A percentile compares a stretch with the other conserved stretches of the same genome.
phyloP scores from a whole-genome alignment of 2,329 filamentous ascomycete species.

The Trichophyton mentagrophytes region DNA sequence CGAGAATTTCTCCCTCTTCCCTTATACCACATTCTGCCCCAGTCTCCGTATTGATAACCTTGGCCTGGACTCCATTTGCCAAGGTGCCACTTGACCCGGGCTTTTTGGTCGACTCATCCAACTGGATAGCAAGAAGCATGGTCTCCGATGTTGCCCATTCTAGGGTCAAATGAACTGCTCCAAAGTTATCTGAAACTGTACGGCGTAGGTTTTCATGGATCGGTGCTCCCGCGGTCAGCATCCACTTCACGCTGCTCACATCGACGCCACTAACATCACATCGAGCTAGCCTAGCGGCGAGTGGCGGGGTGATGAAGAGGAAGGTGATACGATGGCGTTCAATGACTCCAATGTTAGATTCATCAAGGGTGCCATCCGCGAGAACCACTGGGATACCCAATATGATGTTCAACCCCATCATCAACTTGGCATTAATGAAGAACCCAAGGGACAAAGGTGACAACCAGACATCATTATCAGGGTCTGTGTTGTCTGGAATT shows the following conservation, averaged over 20 bases:
- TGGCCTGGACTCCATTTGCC: conserved; percentile 3
- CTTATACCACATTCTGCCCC: conserved; percentile 12
- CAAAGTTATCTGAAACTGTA: conserved; percentile 14
- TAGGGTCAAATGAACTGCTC: conserved; percentile 14
- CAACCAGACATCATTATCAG: conserved; percentile 16
- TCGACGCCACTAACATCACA: conserved; percentile 9
- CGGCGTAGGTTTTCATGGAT: conserved; percentile 17
- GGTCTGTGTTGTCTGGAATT: conserved; percentile 16
- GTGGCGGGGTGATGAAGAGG: conserved; percentile 17
- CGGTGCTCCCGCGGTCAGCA: conserved; percentile 18
- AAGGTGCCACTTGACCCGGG: conserved; percentile 17
- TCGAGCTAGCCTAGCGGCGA: conserved; percentile 16
- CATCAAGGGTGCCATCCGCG: conserved; percentile 13
- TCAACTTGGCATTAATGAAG: conserved; percentile 20
- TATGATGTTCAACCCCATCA: conserved; percentile 19
- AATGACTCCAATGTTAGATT: conserved; percentile 14
- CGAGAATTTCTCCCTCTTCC: conserved; percentile 16
- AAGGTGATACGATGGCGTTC: conserved; percentile 16
- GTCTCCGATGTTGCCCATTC: conserved; percentile 20
- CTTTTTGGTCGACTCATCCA: conserved; percentile 11
- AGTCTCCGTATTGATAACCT: conserved; percentile 14
- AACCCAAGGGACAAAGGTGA: conserved; percentile 18
- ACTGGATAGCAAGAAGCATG: conserved; percentile 18
- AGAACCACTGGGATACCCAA: conserved; percentile 20
- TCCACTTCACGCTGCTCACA: conserved; percentile 18